These are phyloP conservation scores for Zizania palustris DNA, from an alignment of 202 grass and related monocot genomes.

Conservation along the genomic window DNA sequence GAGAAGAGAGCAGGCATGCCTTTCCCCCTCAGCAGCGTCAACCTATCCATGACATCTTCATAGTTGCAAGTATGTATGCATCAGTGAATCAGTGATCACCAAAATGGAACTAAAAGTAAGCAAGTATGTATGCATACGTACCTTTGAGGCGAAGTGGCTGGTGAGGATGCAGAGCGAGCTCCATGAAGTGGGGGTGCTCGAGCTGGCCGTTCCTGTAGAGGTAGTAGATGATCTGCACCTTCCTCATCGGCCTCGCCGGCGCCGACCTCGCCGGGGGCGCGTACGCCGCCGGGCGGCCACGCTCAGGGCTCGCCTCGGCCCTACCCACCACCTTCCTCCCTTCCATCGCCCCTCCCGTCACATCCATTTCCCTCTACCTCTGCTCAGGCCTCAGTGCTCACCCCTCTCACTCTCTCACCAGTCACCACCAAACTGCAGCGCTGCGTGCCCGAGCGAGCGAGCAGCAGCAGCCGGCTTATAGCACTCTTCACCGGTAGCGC, in stretches of 20 bases:
- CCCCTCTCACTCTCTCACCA: neutral
- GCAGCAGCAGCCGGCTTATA: slow-evolving; percentile 4
- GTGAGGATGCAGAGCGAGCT: slow-evolving; percentile 75
- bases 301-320: slow-evolving; percentile 63
- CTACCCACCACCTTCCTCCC: slow-evolving; percentile 46
- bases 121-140: neutral
- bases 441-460: neutral
- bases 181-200: slow-evolving; percentile 99
- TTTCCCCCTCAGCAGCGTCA: slow-evolving; percentile 83
- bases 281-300: slow-evolving; percentile 50
- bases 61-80: too few species aligned
- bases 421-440: neutral
- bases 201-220: slow-evolving; percentile 95
- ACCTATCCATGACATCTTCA: slow-evolving; percentile 79
- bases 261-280: slow-evolving; percentile 47
- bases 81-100: neutral
- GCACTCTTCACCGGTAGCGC: neutral
- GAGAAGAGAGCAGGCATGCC: slow-evolving; percentile 95
- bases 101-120: neutral
- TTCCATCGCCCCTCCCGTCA: slow-evolving; percentile 9
- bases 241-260: slow-evolving; percentile 58
- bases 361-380: slow-evolving; percentile 32
- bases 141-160: slow-evolving; percentile 94
- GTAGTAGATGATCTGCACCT: slow-evolving; percentile 94
- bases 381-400: too few species aligned